Base-by-base conservation (phyloP, 2,329 filamentous ascomycete species). In the Madurella mycetomatis region DNA sequence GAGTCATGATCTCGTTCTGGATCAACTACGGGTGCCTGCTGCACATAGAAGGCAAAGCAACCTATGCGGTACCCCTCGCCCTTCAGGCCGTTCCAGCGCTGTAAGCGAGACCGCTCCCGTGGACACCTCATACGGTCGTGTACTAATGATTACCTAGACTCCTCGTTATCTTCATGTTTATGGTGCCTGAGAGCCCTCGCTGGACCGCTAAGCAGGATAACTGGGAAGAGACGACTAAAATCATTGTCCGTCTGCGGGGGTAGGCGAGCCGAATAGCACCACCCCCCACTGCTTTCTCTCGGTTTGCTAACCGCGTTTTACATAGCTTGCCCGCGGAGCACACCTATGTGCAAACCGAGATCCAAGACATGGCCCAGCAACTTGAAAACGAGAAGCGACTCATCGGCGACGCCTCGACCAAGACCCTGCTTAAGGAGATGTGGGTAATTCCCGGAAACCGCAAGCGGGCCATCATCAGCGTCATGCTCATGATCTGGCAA, bases 131-230 rank as follows among this genome's bases (percentile, higher is more conserved):
- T 15, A 11, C 4, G 11, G 34, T 11, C 34, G 11, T 37, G 13
- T 11, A 11, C 34, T 37, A 37, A 37, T 9, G 34, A 5, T 37
- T 4, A 12, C 9, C 4, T 37, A 37, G 34, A 4, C 69, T 85
- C 31, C 74, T 87, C 4, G 75, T 83, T 56, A 47, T 71, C 39
- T 75, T 79, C 59, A 86, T 87, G 79, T 65, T 80, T 3, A 69
- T 85, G 47, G 83, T 81, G 73, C 78, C 81, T 62, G 84, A 87
- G 62, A 84, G 80, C 0, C 82, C 83, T 9, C 75, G 84, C 46
- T 86, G 80, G 73, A 74, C 86, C 2, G 84, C 83, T 19, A 82
- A 82, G 53, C 76, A 80, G 62, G 82, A 86, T 62, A 75, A 76
- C 41, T 85, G 82, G 82, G 83, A 86, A 57, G 76, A 84, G 54